These are phyloP conservation scores for Domatiomyces catenatus DNA, from an alignment of 2,329 filamentous ascomycete genomes.

Conservation along the genomic window DNA sequence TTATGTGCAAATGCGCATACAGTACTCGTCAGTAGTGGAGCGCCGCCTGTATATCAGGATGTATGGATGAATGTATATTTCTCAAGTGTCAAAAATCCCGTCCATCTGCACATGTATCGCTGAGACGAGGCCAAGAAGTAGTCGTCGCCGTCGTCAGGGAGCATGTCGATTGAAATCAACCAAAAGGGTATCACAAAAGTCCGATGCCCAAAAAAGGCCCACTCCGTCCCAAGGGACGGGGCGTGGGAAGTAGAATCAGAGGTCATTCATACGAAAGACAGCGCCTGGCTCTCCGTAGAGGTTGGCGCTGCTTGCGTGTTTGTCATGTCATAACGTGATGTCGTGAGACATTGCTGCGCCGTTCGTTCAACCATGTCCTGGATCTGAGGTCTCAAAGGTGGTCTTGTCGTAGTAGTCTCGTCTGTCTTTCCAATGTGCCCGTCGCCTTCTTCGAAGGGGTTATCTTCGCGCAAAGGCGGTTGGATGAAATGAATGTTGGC, in stretches of 20 bases:
- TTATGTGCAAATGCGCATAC: background rate
- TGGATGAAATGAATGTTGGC: slow-evolving; percentile 3
- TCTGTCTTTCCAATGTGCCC: background rate
- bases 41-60: background rate
- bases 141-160: background rate
- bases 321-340: background rate
- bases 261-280: background rate
- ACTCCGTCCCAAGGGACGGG: background rate
- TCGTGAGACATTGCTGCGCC: background rate
- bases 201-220: background rate
- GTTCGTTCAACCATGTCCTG: background rate
- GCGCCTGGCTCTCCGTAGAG: background rate
- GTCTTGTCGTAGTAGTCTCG: background rate
- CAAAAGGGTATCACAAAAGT: background rate
- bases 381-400: background rate
- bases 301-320: background rate
- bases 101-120: background rate
- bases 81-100: background rate
- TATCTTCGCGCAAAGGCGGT: background rate
- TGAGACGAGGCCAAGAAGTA: background rate
- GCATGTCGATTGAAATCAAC: background rate
- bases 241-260: background rate
- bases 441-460: background rate
- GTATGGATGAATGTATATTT: background rate
- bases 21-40: background rate